Evolutionary conservation across 2,329 filamentous ascomycete genomes (phyloP).

Genomic region (Ophiostoma sp.): DNA sequence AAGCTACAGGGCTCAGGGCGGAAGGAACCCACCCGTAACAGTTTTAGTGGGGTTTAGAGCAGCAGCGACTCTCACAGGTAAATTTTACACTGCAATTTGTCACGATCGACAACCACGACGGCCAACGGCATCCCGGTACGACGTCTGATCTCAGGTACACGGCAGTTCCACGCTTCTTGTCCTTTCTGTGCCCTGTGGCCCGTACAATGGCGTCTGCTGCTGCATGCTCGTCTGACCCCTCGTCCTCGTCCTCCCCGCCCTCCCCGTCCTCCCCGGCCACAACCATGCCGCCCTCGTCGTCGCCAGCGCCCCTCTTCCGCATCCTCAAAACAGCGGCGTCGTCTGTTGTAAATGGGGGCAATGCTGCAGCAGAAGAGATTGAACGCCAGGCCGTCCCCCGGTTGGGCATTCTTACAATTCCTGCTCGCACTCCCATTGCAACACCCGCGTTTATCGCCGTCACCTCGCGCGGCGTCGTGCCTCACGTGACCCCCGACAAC

Average conservation of each 20-base stretch:
- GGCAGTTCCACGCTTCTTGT: not conserved
- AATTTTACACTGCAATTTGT: constrained; percentile 7
- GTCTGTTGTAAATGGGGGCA: not conserved
- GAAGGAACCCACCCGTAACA: not conserved
- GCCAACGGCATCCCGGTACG: not conserved
- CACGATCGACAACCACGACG: constrained; percentile 3
- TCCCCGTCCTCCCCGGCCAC: constrained; percentile 1
- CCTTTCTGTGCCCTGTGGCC: not conserved
- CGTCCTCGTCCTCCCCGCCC: not conserved
- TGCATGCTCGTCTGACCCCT: not conserved
- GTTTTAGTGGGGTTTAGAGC: not conserved
- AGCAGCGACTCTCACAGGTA: constrained; percentile 4
- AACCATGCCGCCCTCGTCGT: constrained; percentile 13
- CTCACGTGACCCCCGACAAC: constrained; percentile 85
- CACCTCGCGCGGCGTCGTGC: constrained; percentile 76
- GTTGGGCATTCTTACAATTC: constrained; percentile 60
- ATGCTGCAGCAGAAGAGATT: not conserved
- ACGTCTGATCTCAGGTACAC: not conserved
- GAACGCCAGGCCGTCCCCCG: constrained; percentile 35
- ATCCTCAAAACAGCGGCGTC: constrained; percentile 21
- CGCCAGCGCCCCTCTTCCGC: constrained; percentile 22
- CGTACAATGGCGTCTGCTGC: constrained; percentile 17
- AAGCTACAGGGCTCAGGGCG: too few relatives aligned
- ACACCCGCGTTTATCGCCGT: constrained; percentile 79
- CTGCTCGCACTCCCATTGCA: constrained; percentile 58